Percentiles rank a stretch among this genome's conserved stretches.
Evolutionary conservation across 768 basidiomycete species (phyloP).

Genomic region (Rhodotorula babjevae): DNA sequence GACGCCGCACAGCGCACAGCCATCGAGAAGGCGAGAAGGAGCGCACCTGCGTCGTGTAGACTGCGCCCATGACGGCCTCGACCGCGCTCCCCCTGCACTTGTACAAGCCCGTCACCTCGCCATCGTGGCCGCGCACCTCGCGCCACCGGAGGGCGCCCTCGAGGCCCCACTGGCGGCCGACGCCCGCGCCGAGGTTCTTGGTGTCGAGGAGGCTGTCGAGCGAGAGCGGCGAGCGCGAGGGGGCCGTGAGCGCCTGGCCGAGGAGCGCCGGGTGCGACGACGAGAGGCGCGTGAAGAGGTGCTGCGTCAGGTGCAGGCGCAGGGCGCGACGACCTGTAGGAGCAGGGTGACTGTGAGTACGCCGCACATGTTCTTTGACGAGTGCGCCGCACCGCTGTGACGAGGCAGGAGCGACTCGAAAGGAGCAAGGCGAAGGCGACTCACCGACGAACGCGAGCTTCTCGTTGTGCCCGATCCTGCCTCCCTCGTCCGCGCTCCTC

Average conservation of each 20-base stretch:
- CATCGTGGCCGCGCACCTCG: slow-evolving; percentile 17
- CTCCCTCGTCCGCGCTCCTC: not conserved
- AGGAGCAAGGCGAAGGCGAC: not conserved
- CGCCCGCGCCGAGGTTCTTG: slow-evolving; percentile 26
- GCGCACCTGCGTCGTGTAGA: slow-evolving; percentile 29
- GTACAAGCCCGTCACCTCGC: slow-evolving; percentile 29
- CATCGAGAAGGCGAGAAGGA: not conserved
- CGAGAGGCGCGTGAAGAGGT: slow-evolving; percentile 22
- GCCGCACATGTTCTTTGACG: too few relatives aligned
- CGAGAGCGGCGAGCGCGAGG: slow-evolving; percentile 6
- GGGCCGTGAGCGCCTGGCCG: not conserved
- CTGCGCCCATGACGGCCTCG: slow-evolving; percentile 20
- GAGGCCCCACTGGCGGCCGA: slow-evolving; percentile 25
- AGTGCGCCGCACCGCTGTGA: too few relatives aligned
- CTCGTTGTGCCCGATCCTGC: slow-evolving; percentile 31
- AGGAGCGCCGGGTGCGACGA: slow-evolving; percentile 20
- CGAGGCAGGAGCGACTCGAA: not conserved
- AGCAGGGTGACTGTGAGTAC: too few relatives aligned
- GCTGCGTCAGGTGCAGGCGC: slow-evolving; percentile 26
- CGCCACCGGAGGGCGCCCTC: slow-evolving; percentile 29
- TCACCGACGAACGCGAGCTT: slow-evolving; percentile 35
- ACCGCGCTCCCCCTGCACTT: slow-evolving; percentile 33
- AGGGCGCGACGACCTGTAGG: slow-evolving; percentile 28
- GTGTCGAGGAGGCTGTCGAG: slow-evolving; percentile 27
- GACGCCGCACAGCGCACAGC: too few relatives aligned